Percentiles rank a stretch among this genome's conserved stretches.
Evolutionary conservation across 257 asterid species (phyloP).

Genomic region (Datura wrightii): DNA sequence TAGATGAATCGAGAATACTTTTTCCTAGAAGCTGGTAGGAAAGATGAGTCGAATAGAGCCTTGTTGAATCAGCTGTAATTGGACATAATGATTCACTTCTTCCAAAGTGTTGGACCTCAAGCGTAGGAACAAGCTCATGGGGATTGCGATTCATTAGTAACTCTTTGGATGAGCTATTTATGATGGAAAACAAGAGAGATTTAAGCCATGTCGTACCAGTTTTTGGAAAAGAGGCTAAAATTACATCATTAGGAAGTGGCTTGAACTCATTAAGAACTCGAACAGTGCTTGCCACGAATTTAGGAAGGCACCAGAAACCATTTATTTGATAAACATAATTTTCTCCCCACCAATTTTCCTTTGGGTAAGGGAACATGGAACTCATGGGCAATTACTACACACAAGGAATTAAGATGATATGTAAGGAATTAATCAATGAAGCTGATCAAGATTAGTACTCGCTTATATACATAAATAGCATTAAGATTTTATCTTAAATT

Average conservation of each 20-base stretch:
- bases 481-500: not conserved
- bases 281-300: not conserved
- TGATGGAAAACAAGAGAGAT: constrained; percentile 24
- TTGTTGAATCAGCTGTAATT: not conserved
- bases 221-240: constrained; percentile 26
- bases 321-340: not conserved
- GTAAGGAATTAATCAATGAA: not conserved
- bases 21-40: constrained; percentile 21
- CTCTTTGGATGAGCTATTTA: not conserved
- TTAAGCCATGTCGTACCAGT: constrained; percentile 37
- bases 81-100: not conserved
- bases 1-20: not conserved
- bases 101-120: constrained; percentile 22
- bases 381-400: not conserved
- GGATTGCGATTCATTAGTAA: constrained; percentile 22
- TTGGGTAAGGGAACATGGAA: not conserved
- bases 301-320: constrained; percentile 27
- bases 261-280: constrained; percentile 27
- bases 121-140: constrained; percentile 25
- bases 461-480: not conserved
- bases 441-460: not conserved
- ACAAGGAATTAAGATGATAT: not conserved
- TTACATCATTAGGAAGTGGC: constrained; percentile 28
- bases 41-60: constrained; percentile 24
- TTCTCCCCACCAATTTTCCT: constrained; percentile 22